Evolutionary conservation across 805 yeast species (phyloP).

Genomic region (Pichia scutulata): DNA sequence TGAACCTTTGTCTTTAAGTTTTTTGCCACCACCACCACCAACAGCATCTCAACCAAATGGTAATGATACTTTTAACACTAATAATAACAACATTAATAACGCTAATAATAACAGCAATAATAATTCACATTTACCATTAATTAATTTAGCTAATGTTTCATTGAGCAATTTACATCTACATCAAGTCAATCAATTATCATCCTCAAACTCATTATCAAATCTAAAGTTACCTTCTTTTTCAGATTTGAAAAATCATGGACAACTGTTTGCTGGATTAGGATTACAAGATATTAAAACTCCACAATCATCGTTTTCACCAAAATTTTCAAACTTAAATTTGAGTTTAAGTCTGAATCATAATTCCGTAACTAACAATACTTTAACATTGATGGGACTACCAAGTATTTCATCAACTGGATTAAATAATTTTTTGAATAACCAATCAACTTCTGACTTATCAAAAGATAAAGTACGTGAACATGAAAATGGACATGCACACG

Average conservation of each 20-base stretch:
- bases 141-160: conserved; percentile 8
- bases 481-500: not conserved
- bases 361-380: not conserved
- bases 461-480: not conserved
- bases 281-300: conserved; percentile 2
- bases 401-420: conserved; percentile 5
- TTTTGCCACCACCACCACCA: not conserved
- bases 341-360: not conserved
- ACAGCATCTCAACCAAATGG: not conserved
- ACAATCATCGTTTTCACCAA: conserved; percentile 5
- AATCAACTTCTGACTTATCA: not conserved
- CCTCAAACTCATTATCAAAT: conserved; percentile 4
- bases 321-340: not conserved
- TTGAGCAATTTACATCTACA: conserved; percentile 1
- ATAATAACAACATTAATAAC: not conserved
- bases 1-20: not conserved
- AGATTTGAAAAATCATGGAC: conserved; percentile 7
- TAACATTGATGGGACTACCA: conserved; percentile 1
- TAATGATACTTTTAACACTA: not conserved
- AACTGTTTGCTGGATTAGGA: not conserved
- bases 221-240: conserved; percentile 11
- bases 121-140: not conserved
- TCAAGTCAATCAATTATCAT: conserved; percentile 5
- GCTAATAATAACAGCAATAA: not conserved
- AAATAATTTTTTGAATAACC: conserved; percentile 1